Conservation (phyloP, 331 rosid species). For the Dryas integrifolia region DNA sequence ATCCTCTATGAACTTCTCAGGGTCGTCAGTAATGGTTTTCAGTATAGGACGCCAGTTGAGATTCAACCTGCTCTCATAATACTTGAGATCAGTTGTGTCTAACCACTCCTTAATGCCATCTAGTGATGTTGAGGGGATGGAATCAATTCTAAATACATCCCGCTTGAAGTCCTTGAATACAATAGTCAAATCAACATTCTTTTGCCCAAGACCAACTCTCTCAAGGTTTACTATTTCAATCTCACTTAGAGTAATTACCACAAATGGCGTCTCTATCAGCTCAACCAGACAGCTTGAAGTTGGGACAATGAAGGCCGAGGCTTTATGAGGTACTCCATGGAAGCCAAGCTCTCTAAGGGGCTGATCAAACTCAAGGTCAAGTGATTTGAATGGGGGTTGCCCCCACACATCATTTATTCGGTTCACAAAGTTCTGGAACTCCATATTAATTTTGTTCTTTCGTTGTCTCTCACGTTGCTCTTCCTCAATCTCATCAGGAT, state of each 20-base stretch:
- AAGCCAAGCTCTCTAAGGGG: slow-evolving; percentile 89
- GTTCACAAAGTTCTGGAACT: slow-evolving; percentile 68
- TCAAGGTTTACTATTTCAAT: slow-evolving; percentile 82
- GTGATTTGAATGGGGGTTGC: slow-evolving; percentile 57
- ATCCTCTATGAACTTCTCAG: slow-evolving; percentile 71
- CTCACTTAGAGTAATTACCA: slow-evolving; percentile 71
- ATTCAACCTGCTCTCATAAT: slow-evolving; percentile 82
- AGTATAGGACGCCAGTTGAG: slow-evolving; percentile 85
- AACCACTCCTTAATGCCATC: slow-evolving; percentile 88
- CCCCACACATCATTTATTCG: slow-evolving; percentile 79
- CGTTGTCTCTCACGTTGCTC: slow-evolving; percentile 74
- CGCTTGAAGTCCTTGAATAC: slow-evolving; percentile 81
- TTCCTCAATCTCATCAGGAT: slow-evolving; percentile 85
- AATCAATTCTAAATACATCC: slow-evolving; percentile 77
- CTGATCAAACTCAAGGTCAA: slow-evolving; percentile 86
- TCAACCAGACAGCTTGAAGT: slow-evolving; percentile 82
- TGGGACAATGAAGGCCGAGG: slow-evolving; percentile 77
- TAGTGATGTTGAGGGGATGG: slow-evolving; percentile 71
- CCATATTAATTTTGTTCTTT: slow-evolving; percentile 72
- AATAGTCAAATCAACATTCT: slow-evolving; percentile 74
- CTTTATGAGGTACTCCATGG: slow-evolving; percentile 79
- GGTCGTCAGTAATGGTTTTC: slow-evolving; percentile 77
- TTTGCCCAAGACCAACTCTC: slow-evolving; percentile 89
- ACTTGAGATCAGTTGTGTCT: slow-evolving; percentile 74
- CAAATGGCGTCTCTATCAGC: slow-evolving; percentile 75